Conservation (phyloP, 345 rosid species). For the Durio zibethinus region DNA sequence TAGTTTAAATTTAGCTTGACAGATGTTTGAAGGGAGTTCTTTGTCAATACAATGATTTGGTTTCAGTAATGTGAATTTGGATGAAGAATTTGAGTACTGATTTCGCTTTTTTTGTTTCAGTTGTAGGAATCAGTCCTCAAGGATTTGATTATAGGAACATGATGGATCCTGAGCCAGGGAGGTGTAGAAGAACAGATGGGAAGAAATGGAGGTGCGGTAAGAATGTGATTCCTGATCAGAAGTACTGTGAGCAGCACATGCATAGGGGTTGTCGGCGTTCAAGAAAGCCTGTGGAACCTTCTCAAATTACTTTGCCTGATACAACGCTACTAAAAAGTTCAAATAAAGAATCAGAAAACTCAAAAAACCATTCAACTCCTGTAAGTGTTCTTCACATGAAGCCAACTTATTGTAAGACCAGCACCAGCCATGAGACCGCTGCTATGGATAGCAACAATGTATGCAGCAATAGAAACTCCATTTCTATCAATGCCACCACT, state of each 20-base stretch:
- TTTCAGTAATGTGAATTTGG: neutral
- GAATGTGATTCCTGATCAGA: constrained; percentile 42
- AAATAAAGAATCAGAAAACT: constrained; percentile 23
- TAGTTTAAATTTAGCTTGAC: neutral
- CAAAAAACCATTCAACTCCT: constrained; percentile 3
- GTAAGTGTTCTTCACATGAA: constrained; percentile 9
- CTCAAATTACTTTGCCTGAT: constrained; percentile 22
- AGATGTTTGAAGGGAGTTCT: neutral
- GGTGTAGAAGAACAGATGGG: constrained; percentile 85
- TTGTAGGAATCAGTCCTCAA: constrained; percentile 32
- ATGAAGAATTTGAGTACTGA: neutral
- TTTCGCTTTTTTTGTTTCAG: constrained; percentile 21
- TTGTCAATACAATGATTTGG: neutral
- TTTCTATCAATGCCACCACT: neutral
- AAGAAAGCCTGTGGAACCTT: constrained; percentile 85
- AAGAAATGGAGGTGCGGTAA: constrained; percentile 76
- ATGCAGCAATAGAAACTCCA: neutral
- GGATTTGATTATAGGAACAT: constrained; percentile 25
- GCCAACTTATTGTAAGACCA: constrained; percentile 22
- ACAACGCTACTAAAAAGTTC: constrained; percentile 10
- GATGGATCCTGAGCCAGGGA: constrained; percentile 50
- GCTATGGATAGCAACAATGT: constrained; percentile 13
- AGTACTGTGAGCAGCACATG: constrained; percentile 70
- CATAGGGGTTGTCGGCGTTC: constrained; percentile 77
- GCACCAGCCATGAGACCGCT: constrained; percentile 10